These are phyloP conservation scores for Rosa lucieae DNA, from an alignment of 306 rosid genomes.

Conservation along the genomic window DNA sequence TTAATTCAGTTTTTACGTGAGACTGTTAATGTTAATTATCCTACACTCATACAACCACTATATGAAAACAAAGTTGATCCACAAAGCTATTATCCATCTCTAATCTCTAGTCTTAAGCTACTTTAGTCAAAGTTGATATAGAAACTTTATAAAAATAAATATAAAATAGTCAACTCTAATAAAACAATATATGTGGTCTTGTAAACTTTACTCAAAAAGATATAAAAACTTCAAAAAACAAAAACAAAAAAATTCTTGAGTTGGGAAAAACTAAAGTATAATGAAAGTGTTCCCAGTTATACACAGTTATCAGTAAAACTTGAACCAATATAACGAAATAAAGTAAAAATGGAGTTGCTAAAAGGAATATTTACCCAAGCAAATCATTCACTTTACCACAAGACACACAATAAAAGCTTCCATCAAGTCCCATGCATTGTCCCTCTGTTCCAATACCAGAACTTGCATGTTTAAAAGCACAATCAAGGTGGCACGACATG, in stretches of 20 bases:
- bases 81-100: background rate
- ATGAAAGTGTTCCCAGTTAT: background rate
- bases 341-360: background rate
- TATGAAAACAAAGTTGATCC: background rate
- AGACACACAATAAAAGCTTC: conserved; percentile 76
- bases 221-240: too few relatives aligned
- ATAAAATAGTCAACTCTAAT: background rate
- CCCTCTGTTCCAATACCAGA: conserved; percentile 67
- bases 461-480: conserved; percentile 70
- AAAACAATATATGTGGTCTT: background rate
- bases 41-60: background rate
- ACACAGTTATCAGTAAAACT: background rate
- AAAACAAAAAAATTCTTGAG: too few relatives aligned
- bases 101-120: background rate
- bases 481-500: conserved; percentile 97
- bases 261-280: background rate
- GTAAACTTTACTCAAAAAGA: background rate
- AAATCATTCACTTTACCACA: conserved; percentile 89
- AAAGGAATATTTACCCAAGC: conserved; percentile 59
- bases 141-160: background rate
- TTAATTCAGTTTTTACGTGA: background rate
- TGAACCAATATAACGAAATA: background rate
- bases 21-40: background rate
- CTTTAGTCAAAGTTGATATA: background rate
- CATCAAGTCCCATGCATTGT: conserved; percentile 55